Conservation (phyloP, 257 asterid genomes). For the Scutellaria baicalensis region DNA sequence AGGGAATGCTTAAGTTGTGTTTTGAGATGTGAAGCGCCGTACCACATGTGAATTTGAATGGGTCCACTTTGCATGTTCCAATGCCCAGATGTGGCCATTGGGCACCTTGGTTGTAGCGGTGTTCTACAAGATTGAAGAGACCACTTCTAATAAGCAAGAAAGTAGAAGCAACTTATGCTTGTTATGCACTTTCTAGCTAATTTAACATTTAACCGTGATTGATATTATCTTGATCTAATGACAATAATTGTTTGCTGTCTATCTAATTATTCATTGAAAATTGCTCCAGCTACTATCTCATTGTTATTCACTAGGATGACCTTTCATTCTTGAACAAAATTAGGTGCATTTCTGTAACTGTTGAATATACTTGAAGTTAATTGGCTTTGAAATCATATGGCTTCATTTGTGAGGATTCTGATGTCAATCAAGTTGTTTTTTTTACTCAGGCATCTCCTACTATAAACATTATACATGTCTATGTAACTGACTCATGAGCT, state of each 20-base stretch:
- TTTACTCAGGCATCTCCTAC: not conserved
- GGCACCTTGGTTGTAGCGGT: too few relatives aligned
- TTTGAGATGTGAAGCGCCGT: too few relatives aligned
- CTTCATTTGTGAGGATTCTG: not conserved
- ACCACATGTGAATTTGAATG: not conserved
- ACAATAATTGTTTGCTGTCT: not conserved
- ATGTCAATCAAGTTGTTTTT: not conserved
- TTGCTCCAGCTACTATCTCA: not conserved
- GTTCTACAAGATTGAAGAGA: not conserved
- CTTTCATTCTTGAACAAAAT: not conserved
- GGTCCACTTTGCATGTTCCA: not conserved
- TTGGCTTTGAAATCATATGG: not conserved
- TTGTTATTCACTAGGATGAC: not conserved
- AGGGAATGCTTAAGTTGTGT: too few relatives aligned
- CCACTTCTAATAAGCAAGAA: not conserved
- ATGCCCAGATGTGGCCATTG: not conserved
- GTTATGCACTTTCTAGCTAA: not conserved
- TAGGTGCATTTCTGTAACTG: not conserved
- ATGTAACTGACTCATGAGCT: not conserved
- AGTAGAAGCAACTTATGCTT: not conserved
- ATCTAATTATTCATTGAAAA: not conserved
- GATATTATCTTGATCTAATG: not conserved
- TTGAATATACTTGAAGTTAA: not conserved
- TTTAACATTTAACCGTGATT: not conserved
- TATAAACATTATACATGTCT: not conserved